Percentiles rank a stretch among this genome's conserved stretches.
Conservation (phyloP, 345 rosid genomes). For the Angophora floribunda region DNA sequence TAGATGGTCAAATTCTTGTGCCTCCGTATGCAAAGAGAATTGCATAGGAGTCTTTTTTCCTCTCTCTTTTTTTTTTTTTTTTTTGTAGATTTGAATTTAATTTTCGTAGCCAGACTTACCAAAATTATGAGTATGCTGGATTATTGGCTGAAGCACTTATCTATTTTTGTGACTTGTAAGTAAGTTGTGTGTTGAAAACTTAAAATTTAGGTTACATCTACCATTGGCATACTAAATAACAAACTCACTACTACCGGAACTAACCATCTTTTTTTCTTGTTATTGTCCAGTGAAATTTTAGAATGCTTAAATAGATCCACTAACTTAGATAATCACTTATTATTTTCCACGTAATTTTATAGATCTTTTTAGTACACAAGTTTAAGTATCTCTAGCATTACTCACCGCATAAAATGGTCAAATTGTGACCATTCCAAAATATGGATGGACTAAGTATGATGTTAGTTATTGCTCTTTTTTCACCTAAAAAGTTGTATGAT, state of each 20-base stretch:
- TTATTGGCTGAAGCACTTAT: background rate
- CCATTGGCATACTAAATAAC: background rate
- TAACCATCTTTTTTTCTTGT: background rate
- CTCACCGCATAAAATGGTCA: background rate
- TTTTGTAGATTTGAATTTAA: background rate
- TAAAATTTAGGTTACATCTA: background rate
- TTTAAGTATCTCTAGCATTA: background rate
- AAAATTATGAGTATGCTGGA: background rate
- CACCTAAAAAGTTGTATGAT: too few relatives aligned
- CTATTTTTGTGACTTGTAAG: background rate
- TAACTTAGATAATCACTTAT: background rate
- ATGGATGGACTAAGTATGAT: too few relatives aligned
- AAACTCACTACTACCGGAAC: background rate
- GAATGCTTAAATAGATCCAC: background rate
- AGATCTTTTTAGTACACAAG: background rate
- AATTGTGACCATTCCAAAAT: background rate
- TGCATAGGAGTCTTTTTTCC: too few relatives aligned
- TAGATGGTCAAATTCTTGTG: background rate
- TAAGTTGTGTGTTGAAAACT: background rate
- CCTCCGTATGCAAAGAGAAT: background rate
- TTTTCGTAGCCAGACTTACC: background rate
- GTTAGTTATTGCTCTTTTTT: too few relatives aligned
- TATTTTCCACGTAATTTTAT: background rate
- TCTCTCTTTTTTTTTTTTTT: background rate
- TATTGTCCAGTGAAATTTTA: background rate